Evolutionary conservation across 345 rosid genomes (phyloP).

Genomic region (Aquilaria malaccensis): DNA sequence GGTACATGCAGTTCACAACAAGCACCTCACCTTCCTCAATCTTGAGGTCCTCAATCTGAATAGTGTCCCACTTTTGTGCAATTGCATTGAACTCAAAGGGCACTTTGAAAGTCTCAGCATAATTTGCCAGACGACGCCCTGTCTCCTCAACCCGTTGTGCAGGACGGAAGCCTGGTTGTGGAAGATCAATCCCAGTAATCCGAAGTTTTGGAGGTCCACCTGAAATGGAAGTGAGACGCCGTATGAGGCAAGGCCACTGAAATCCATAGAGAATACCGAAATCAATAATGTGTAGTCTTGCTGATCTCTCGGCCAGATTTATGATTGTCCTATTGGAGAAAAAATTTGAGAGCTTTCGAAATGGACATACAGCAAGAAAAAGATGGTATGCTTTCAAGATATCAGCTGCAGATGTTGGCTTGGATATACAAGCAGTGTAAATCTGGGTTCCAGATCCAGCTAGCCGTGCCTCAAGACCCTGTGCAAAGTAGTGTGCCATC

Average conservation of each 20-base stretch:
- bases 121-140: slow-evolving; percentile 34
- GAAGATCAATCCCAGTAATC: slow-evolving; percentile 51
- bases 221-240: slow-evolving; percentile 33
- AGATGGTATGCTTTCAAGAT: slow-evolving; percentile 46
- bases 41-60: slow-evolving; percentile 42
- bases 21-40: slow-evolving; percentile 41
- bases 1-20: slow-evolving; percentile 34
- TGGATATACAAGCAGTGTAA: slow-evolving; percentile 21
- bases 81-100: slow-evolving; percentile 50
- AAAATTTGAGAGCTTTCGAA: slow-evolving; percentile 35
- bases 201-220: slow-evolving; percentile 47
- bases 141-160: slow-evolving; percentile 52
- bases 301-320: slow-evolving; percentile 36
- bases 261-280: slow-evolving; percentile 57
- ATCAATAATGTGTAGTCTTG: slow-evolving; percentile 47
- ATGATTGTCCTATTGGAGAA: slow-evolving; percentile 41
- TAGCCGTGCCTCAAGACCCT: slow-evolving; percentile 41
- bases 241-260: slow-evolving; percentile 59
- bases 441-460: slow-evolving; percentile 41
- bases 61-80: slow-evolving; percentile 58
- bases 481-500: slow-evolving; percentile 35
- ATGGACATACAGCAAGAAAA: slow-evolving; percentile 45
- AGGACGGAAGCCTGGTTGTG: slow-evolving; percentile 58
- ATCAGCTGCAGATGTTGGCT: slow-evolving; percentile 39
- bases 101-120: slow-evolving; percentile 41